A percentile compares a stretch with the other conserved stretches of the same genome.
These are phyloP conservation scores for Striga asiatica DNA, from an alignment of 257 asterid genomes.

Conservation along the genomic window DNA sequence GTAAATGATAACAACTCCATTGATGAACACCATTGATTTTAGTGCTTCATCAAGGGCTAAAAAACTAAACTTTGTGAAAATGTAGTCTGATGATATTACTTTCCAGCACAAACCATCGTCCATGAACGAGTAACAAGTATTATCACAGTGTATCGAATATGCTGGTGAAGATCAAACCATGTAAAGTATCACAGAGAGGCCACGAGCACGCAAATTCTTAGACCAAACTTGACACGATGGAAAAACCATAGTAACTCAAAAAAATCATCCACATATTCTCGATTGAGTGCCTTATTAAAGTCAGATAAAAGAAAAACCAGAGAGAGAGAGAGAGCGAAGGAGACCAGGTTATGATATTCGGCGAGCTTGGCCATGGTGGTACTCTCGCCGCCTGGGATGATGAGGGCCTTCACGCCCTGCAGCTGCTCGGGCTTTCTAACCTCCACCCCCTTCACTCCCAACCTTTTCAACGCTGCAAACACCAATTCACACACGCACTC, in stretches of 20 bases:
- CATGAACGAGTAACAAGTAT: not conserved
- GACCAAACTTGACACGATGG: too few relatives aligned
- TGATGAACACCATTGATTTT: not conserved
- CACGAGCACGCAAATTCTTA: not conserved
- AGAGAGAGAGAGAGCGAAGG: not conserved
- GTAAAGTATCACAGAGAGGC: not conserved
- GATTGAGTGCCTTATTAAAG: not conserved
- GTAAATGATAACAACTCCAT: not conserved
- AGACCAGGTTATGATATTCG: constrained; percentile 77
- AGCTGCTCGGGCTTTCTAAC: constrained; percentile 91
- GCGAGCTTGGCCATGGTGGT: constrained; percentile 99
- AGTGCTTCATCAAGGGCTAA: not conserved
- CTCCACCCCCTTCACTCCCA: constrained; percentile 89
- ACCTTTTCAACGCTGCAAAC: constrained; percentile 58
- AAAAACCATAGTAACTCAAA: too few relatives aligned
- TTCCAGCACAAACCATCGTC: not conserved
- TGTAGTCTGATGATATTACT: not conserved
- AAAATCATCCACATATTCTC: not conserved
- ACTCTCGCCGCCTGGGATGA: constrained; percentile 98
- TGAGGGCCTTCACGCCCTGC: constrained; percentile 52
- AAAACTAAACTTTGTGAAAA: not conserved
- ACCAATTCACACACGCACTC: constrained; percentile 6
- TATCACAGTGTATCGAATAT: not conserved
- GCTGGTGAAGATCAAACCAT: not conserved
- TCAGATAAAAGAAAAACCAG: not conserved